Percentiles rank a stretch among this genome's conserved stretches.
Conservation (phyloP, 352 stramenopile genomes). For the Pythium insidiosum region DNA sequence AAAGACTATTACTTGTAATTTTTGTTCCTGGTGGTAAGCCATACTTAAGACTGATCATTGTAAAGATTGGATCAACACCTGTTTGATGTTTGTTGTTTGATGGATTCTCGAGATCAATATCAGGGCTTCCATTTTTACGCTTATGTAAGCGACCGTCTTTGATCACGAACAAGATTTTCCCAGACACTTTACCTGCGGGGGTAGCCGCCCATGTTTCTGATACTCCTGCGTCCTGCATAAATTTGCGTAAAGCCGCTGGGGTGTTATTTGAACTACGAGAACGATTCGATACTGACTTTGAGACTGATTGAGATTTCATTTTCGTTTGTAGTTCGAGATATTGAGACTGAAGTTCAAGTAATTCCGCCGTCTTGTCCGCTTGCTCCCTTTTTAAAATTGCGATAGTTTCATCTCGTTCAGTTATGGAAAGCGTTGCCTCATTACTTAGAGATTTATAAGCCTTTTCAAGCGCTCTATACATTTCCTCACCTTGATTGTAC, state of each 20-base stretch:
- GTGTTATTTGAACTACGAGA: no score
- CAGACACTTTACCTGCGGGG: not conserved
- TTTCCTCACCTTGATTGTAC: not conserved
- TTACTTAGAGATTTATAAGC: not conserved
- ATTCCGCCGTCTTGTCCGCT: not conserved
- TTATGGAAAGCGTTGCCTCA: not conserved
- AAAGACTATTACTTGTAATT: not conserved
- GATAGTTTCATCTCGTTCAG: not conserved
- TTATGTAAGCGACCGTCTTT: not conserved
- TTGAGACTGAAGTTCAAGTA: not conserved
- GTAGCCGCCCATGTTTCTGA: not conserved
- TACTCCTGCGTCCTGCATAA: not conserved
- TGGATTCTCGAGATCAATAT: not conserved
- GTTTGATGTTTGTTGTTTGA: not conserved
- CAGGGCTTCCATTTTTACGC: not conserved
- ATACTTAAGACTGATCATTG: not conserved
- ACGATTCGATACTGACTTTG: not conserved
- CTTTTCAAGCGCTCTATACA: not conserved
- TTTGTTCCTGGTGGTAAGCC: not conserved
- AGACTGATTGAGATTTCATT: not conserved
- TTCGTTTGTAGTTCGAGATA: not conserved
- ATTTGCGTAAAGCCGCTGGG: not conserved
- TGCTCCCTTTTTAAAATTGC: not conserved
- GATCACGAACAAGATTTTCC: not conserved
- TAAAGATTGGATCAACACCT: not conserved